Evolutionary conservation across 768 basidiomycete species (phyloP).

Genomic region (Hericium rajendrae): DNA sequence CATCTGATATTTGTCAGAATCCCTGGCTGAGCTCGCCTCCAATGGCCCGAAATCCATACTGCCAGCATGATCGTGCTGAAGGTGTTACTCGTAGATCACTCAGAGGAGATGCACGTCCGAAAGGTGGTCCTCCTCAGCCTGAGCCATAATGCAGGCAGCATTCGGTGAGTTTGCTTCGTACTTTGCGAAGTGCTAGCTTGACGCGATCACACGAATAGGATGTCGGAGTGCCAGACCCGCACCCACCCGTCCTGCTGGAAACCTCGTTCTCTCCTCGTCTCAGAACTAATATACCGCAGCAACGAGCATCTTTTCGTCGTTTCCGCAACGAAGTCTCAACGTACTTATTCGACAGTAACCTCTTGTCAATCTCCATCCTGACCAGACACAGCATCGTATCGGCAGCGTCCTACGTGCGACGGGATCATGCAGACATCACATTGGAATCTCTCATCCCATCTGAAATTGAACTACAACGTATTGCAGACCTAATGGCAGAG

Average conservation of each 20-base stretch:
- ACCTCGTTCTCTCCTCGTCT: slow-evolving; percentile 46
- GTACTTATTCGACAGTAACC: slow-evolving; percentile 25
- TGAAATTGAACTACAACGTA: slow-evolving; percentile 25
- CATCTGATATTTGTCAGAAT: too few relatives aligned
- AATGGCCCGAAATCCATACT: slow-evolving; percentile 28
- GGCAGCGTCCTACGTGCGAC: slow-evolving; percentile 34
- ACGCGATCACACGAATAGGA: neutral
- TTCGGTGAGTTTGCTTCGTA: slow-evolving; percentile 31
- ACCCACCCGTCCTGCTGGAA: slow-evolving; percentile 40
- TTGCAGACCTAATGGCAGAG: slow-evolving; percentile 36
- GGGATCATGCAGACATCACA: slow-evolving; percentile 39
- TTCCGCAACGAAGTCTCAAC: neutral
- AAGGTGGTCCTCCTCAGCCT: slow-evolving; percentile 46
- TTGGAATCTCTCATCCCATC: slow-evolving; percentile 26
- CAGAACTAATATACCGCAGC: slow-evolving; percentile 46
- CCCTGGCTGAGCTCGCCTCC: too few relatives aligned
- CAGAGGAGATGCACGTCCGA: slow-evolving; percentile 25
- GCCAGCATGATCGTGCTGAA: slow-evolving; percentile 45
- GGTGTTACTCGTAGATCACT: slow-evolving; percentile 37
- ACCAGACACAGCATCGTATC: slow-evolving; percentile 39
- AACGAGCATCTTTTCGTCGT: slow-evolving; percentile 18
- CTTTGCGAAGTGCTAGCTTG: neutral
- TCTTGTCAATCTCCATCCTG: slow-evolving; percentile 25
- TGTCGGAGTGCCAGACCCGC: slow-evolving; percentile 23
- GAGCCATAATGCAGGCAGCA: slow-evolving; percentile 39